Conservation (phyloP, 306 rosid genomes). For the Quercus ilex region DNA sequence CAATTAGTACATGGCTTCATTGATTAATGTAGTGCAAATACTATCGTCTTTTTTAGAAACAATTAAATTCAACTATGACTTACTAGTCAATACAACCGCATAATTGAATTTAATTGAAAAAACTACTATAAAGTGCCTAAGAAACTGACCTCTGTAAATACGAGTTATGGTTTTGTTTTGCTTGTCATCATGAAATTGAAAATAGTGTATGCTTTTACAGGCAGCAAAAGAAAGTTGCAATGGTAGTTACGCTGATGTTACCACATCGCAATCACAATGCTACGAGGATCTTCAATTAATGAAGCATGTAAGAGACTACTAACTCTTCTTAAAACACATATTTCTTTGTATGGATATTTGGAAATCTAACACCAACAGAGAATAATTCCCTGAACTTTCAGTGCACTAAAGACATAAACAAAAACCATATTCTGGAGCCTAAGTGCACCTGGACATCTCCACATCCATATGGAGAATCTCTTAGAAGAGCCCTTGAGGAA, state of each 20-base stretch:
- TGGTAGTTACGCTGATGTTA: not conserved
- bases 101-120: too few species aligned
- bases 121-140: too few species aligned
- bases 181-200: not conserved
- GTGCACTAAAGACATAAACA: slow-evolving; percentile 16
- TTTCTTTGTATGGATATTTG: not conserved
- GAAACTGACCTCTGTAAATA: not conserved
- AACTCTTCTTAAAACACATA: not conserved
- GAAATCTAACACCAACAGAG: not conserved
- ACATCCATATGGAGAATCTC: not conserved
- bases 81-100: too few species aligned
- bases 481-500: slow-evolving; percentile 17
- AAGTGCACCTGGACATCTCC: slow-evolving; percentile 19
- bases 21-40: too few species aligned
- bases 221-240: slow-evolving; percentile 18
- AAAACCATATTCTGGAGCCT: slow-evolving; percentile 20
- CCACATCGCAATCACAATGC: slow-evolving; percentile 5
- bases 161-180: not conserved
- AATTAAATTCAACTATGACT: too few species aligned
- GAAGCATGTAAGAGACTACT: slow-evolving; percentile 1
- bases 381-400: not conserved
- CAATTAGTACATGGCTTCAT: too few species aligned
- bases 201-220: slow-evolving; percentile 5
- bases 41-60: too few species aligned
- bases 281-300: slow-evolving; percentile 8